Percentiles rank a stretch among this genome's conserved stretches.
Conservation (phyloP, 2,329 filamentous ascomycete genomes). For the Polytolypa hystricis region DNA sequence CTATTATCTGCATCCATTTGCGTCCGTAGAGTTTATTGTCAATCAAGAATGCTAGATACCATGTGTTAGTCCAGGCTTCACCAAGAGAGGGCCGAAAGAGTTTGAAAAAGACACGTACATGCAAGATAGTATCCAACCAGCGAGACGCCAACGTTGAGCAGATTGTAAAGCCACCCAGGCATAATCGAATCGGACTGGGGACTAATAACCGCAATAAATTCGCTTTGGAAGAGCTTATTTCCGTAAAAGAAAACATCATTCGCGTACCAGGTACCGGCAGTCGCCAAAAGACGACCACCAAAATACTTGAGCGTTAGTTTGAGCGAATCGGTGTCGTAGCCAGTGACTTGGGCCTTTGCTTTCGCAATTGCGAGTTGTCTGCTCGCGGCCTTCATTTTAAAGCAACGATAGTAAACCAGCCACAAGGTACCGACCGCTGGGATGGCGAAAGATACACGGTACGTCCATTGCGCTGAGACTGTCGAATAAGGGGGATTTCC, state of each 20-base stretch:
- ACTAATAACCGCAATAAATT: conserved; percentile 78
- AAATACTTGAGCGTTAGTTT: conserved; percentile 71
- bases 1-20: conserved; percentile 91
- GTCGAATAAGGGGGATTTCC: conserved; percentile 67
- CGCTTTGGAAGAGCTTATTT: conserved; percentile 91
- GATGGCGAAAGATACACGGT: conserved; percentile 83
- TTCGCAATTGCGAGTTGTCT: conserved; percentile 74
- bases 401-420: conserved; percentile 92
- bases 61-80: conserved; percentile 1
- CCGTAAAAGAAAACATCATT: conserved; percentile 99
- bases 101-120: conserved; percentile 35
- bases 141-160: conserved; percentile 80
- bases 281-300: conserved; percentile 74
- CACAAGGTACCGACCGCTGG: conserved; percentile 83
- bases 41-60: conserved; percentile 53
- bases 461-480: conserved; percentile 75
- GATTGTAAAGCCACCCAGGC: conserved; percentile 81
- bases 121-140: conserved; percentile 84
- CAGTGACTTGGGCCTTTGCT: conserved; percentile 76
- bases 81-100: background rate
- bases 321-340: conserved; percentile 81
- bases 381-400: conserved; percentile 82
- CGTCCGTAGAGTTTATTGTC: conserved; percentile 95
- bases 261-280: conserved; percentile 81
- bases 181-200: conserved; percentile 60